Conservation (phyloP, 768 basidiomycete species). For the Mycena latifolia region DNA sequence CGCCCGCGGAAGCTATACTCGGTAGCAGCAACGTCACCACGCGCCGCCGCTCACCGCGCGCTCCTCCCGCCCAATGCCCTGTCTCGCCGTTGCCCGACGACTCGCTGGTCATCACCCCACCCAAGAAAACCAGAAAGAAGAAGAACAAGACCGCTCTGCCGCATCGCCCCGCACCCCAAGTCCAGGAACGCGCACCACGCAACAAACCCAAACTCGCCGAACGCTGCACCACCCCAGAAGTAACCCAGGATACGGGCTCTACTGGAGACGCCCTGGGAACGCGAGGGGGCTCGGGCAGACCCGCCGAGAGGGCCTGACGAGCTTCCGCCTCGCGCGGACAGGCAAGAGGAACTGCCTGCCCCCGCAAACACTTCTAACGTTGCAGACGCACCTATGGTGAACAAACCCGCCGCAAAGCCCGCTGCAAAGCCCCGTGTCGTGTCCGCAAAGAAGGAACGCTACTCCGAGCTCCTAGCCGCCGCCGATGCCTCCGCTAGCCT, state of each 20-base stretch:
- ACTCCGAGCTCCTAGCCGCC: neutral
- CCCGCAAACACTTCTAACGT: neutral
- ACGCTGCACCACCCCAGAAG: conserved; percentile 7
- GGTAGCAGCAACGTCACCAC: too few relatives aligned
- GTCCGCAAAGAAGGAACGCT: neutral
- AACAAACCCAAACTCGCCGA: neutral
- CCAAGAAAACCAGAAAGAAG: neutral
- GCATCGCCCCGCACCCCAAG: neutral
- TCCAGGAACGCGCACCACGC: neutral
- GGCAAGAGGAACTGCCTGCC: conserved; percentile 4
- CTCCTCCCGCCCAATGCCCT: neutral
- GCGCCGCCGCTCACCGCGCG: neutral
- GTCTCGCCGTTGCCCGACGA: neutral
- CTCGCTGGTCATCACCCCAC: neutral
- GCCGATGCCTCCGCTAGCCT: neutral
- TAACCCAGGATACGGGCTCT: conserved; percentile 1
- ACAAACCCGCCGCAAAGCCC: too few relatives aligned
- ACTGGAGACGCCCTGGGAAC: conserved; percentile 1
- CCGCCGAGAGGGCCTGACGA: neutral
- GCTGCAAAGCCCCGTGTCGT: neutral
- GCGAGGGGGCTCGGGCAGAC: conserved; percentile 16
- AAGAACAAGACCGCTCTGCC: neutral
- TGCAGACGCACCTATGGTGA: neutral
- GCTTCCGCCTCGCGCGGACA: conserved; percentile 19
- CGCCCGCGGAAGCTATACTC: too few relatives aligned